Evolutionary conservation across 202 grass and related monocot species (phyloP), one percentile per base, ranked within the genome.

Genomic region (Carex sylvatica): DNA sequence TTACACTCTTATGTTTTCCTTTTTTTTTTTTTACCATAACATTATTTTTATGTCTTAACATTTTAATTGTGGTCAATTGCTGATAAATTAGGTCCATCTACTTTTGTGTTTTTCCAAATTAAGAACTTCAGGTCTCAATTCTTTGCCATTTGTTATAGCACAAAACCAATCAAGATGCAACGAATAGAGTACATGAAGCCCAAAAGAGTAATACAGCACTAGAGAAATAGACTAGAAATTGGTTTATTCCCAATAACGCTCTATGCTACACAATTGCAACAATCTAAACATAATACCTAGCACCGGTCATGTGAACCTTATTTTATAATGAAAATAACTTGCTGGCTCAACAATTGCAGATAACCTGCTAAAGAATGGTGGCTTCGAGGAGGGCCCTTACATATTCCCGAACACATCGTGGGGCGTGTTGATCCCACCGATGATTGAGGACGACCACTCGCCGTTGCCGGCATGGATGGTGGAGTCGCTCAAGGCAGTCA

Each of bases 361-460:
- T 22, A 91, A 98, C 85, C 58, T 99, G 84, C 86, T 99, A 83
- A 99, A 95, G 93, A 99, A 99, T 83, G 91, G 88, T 4, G 96
- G 91, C 0, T 93, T 99, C 56, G 96, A 99, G 93, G 96, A 99
- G 30, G 96, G 96, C 0, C 96, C 96, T 12, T 93, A 92, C 88
- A 82, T 99, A 35, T 49, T 96, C 1, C 91, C 96, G 3, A 89
- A 88, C 78, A 85, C 96, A n/a, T 87, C 96, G 0, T 93, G 91
- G 91, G 96, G 96, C 0, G 89, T 89, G 19, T 88, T 99, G 40
- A 88, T 99, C 40, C 96, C 96, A 47, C 96, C 96, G 1, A 96
- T 90, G 86, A 91, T 95, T 62, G 91, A 93, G 86, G 96, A 99
- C 65, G 88, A 89, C 88, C 96, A 99, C 89, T 99, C 96, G 7